These are phyloP conservation scores for Syzygium malaccense DNA, from an alignment of 441 rosid genomes.

Conservation along the genomic window DNA sequence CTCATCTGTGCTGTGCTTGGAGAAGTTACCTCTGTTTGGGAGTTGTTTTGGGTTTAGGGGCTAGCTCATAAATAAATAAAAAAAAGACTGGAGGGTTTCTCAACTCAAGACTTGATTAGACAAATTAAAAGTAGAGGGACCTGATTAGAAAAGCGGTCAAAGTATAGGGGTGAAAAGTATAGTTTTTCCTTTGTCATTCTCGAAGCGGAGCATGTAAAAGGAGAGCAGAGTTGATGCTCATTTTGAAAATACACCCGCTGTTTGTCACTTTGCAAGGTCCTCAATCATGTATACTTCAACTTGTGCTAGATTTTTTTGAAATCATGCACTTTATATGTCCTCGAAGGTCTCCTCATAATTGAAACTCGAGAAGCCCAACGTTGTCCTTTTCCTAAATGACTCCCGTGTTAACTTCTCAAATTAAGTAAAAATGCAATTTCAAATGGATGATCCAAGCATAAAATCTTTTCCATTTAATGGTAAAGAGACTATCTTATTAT, in stretches of 20 bases:
- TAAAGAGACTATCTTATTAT: neutral
- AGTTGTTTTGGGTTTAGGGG: neutral
- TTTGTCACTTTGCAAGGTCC: too few species aligned
- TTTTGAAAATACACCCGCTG: neutral
- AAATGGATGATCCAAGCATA: neutral
- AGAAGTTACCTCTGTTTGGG: neutral
- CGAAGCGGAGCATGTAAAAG: too few species aligned
- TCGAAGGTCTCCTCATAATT: neutral
- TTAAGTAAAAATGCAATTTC: neutral
- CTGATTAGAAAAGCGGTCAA: neutral
- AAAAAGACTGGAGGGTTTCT: neutral
- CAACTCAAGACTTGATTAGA: neutral
- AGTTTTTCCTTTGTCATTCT: neutral
- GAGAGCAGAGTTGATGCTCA: neutral
- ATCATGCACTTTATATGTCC: neutral
- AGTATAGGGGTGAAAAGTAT: neutral
- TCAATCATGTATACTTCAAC: neutral
- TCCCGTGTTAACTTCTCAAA: neutral
- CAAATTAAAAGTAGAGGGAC: neutral
- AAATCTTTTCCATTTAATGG: neutral
- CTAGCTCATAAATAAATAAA: neutral
- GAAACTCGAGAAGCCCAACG: neutral
- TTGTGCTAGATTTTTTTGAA: neutral
- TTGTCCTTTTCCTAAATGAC: neutral
- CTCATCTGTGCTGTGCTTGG: neutral